These are phyloP conservation scores for Colletotrichum brevisporum DNA, from an alignment of 2,329 filamentous ascomycete species.

Conservation along the genomic window DNA sequence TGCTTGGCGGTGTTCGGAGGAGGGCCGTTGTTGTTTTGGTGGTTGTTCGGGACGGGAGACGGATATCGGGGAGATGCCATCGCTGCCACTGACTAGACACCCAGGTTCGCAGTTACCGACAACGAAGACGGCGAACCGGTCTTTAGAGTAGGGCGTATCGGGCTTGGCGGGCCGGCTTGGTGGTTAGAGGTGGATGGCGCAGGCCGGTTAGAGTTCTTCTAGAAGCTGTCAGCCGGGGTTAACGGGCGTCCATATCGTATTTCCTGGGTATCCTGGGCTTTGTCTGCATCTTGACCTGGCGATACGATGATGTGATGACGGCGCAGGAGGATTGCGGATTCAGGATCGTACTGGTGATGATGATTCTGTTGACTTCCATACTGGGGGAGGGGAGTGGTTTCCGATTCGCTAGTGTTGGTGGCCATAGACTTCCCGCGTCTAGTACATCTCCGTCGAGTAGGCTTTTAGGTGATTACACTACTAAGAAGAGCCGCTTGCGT, in stretches of 20 bases:
- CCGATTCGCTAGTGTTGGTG: not conserved
- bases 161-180: constrained; percentile 18
- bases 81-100: too few species aligned
- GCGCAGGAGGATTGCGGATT: too few species aligned
- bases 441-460: too few species aligned
- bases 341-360: too few species aligned
- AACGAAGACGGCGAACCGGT: not conserved
- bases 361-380: not conserved
- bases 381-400: not conserved
- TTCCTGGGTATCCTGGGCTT: too few species aligned
- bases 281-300: too few species aligned
- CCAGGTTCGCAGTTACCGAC: not conserved
- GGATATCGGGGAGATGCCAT: too few species aligned
- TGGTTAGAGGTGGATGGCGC: not conserved
- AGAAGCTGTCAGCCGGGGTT: constrained; percentile 15
- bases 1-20: constrained; percentile 21
- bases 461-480: too few species aligned
- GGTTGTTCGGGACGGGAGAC: too few species aligned
- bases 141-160: not conserved
- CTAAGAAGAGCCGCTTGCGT: too few species aligned
- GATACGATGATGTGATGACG: too few species aligned
- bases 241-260: too few species aligned
- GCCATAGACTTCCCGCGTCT: not conserved
- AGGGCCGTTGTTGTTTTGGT: not conserved
- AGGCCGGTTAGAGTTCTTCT: constrained; percentile 18